Base-by-base conservation (phyloP, 192 early-diverging fungal genomes). In the Thamnidium elegans region DNA sequence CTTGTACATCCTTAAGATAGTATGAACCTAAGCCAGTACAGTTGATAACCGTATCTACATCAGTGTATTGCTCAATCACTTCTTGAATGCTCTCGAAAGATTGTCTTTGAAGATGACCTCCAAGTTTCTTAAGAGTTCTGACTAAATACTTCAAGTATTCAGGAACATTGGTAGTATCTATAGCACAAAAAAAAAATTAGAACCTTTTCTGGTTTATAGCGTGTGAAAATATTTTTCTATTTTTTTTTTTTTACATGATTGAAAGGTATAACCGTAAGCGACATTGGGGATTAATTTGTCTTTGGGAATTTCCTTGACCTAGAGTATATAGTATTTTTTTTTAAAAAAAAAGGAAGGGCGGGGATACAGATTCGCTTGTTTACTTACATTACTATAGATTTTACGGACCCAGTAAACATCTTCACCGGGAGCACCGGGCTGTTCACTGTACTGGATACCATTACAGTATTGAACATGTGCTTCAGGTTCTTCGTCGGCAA, bases 21-120 rank as follows among this genome's bases (percentile, higher is more conserved):
- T 76, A 55, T 23, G 89, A 86, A 8, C 86, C 87, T 14, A 86
- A 69, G 0, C 88, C 94, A n/a, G 92, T 84, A 69, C 94, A 95
- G 59, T 95, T 95, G 58, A 96, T 74, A 55, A 94, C 17, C 20
- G 43, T 54, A 45, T 69, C 78, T 6, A 81, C 74, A 47, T 73
- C 78, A 8, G 61, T 74, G 26, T 77, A 76, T 0, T 63, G 67
- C 15, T 73, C 63, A 9, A 79, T 73, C 14, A 76, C 77, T 30
- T 84, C 79, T 2, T 73, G 44, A 17, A 89, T 71, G 67, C 86
- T 82, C 7, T 55, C 59, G 20, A 89, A 62, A 9, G 50, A 61
- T 1, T 46, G 50, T 17, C 71, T 65, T 15, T 79, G 59, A 7
- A 84, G 63, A 13, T 58, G 63, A 6, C 91, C 92, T 17, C 91